Conservation (phyloP, 345 rosid genomes). For the Camelina hispida region DNA sequence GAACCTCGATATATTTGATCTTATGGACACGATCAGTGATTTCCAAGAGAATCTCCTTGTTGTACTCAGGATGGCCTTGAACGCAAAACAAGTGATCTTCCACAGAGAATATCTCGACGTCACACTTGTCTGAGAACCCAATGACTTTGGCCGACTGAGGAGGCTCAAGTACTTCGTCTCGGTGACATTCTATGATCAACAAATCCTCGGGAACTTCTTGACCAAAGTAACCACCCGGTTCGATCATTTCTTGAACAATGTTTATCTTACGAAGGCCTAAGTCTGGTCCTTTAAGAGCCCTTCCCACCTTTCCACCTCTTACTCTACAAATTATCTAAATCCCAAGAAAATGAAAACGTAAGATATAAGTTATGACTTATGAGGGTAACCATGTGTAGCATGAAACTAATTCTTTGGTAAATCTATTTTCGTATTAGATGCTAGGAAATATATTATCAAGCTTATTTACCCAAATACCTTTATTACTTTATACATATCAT, state of each 20-base stretch:
- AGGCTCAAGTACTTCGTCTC: constrained; percentile 74
- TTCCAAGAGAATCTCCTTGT: constrained; percentile 63
- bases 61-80: constrained; percentile 89
- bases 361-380: neutral
- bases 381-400: neutral
- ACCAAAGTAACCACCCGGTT: constrained; percentile 32
- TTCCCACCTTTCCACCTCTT: constrained; percentile 70
- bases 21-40: constrained; percentile 69
- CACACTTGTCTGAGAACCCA: constrained; percentile 73
- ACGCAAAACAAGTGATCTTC: constrained; percentile 67
- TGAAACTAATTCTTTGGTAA: neutral
- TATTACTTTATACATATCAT: neutral
- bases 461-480: neutral
- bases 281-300: constrained; percentile 69
- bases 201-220: constrained; percentile 51
- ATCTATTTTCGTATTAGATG: neutral
- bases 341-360: neutral
- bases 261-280: constrained; percentile 65
- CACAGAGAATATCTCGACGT: constrained; percentile 64
- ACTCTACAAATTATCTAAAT: constrained; percentile 72
- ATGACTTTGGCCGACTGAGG: constrained; percentile 71
- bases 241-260: constrained; percentile 53
- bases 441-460: neutral
- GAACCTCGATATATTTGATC: constrained; percentile 54
- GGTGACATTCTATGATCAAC: constrained; percentile 68